Evolutionary conservation across 2,329 filamentous ascomycete genomes (phyloP).

Genomic region (Podosphaera xanthii): DNA sequence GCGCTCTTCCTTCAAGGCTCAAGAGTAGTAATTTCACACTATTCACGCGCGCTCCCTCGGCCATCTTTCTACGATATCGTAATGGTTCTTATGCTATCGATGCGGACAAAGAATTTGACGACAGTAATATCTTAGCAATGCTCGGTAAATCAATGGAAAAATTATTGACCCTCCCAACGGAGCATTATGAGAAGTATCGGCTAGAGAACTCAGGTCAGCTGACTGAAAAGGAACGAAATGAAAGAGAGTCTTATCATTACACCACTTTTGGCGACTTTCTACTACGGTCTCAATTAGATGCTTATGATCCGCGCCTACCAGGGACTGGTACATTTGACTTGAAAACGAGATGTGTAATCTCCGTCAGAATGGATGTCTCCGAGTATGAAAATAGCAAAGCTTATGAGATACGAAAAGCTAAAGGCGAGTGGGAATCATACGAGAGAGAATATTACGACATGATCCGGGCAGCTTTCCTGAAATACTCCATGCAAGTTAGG

Average conservation of each 20-base stretch:
- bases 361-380: constrained; percentile 66
- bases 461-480: constrained; percentile 82
- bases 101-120: constrained; percentile 79
- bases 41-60: constrained; percentile 49
- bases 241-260: constrained; percentile 68
- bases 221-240: constrained; percentile 45
- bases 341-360: constrained; percentile 80
- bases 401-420: constrained; percentile 61
- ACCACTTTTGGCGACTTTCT: constrained; percentile 69
- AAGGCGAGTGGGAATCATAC: constrained; percentile 71
- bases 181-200: constrained; percentile 71
- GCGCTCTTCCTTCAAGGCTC: constrained; percentile 37
- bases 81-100: constrained; percentile 85
- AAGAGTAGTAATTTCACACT: constrained; percentile 36
- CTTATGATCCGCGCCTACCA: constrained; percentile 63
- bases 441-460: constrained; percentile 95
- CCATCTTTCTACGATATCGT: constrained; percentile 62
- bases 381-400: constrained; percentile 54
- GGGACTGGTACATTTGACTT: constrained; percentile 89
- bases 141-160: constrained; percentile 95
- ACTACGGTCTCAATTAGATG: constrained; percentile 88
- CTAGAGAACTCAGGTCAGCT: constrained; percentile 43
- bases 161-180: constrained; percentile 59
- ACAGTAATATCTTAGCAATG: constrained; percentile 67
- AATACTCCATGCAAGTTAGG: constrained; percentile 88